These are phyloP conservation scores for Carpinus viminea DNA, from an alignment of 306 rosid species.

Conservation along the genomic window DNA sequence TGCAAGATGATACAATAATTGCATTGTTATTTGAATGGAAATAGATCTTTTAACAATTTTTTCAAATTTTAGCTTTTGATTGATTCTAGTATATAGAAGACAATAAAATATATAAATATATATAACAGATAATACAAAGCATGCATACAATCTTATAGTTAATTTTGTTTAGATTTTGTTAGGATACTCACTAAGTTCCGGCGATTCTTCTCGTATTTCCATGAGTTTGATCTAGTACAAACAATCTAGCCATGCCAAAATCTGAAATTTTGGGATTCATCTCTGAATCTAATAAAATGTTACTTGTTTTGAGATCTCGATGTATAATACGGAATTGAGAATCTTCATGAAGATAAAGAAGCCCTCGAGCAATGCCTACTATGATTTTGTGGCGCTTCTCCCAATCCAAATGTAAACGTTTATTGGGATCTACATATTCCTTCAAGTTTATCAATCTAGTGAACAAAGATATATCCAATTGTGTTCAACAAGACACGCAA, in stretches of 20 bases:
- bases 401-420: slow-evolving; percentile 35
- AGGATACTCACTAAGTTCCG: slow-evolving; percentile 42
- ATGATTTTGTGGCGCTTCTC: slow-evolving; percentile 37
- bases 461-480: neutral
- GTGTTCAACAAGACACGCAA: neutral
- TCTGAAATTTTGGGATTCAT: slow-evolving; percentile 48
- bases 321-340: slow-evolving; percentile 42
- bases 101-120: no score
- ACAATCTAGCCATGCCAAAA: slow-evolving; percentile 50
- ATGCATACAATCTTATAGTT: no score
- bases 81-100: no score
- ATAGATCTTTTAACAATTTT: no score
- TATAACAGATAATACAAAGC: no score
- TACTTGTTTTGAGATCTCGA: slow-evolving; percentile 47
- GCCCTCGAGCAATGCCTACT: slow-evolving; percentile 36
- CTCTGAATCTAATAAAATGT: slow-evolving; percentile 41
- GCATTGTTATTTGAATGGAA: no score
- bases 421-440: slow-evolving; percentile 34
- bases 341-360: slow-evolving; percentile 54
- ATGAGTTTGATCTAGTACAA: slow-evolving; percentile 34
- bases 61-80: no score
- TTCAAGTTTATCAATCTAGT: neutral
- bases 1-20: neutral
- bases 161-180: no score
- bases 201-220: slow-evolving; percentile 37